Evolutionary conservation across 495 filamentous ascomycete species (phyloP), one percentile per base, ranked within the genome.

Genomic region (Penicilliopsis zonata): DNA sequence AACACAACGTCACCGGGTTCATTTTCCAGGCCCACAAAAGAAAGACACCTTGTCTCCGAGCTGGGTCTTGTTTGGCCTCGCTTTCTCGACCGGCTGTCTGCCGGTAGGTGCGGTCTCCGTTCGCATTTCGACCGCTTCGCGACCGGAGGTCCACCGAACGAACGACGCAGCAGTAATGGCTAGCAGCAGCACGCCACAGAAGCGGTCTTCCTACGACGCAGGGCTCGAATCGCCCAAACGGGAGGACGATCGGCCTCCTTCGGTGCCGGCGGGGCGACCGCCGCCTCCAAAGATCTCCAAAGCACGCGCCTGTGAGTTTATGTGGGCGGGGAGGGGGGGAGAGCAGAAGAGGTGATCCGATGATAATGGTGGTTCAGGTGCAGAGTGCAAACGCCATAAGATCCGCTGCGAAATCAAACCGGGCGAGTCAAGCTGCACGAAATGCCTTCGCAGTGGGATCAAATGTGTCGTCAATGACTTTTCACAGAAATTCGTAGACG

Each of bases 401-500:
- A 65, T 65, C 32, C 58, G 58, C 28, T 65, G 61, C 35, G 61
- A 65, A 34, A 60, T 65, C 36, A 53, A 52, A 30, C 17, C 52
- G 2, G 61, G 61, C 2, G 61, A 63, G 30, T 32, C 49, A 9
- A 63, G 48, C 32, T 65, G 61, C 34, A 59, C 51, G 4, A 65
- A 65, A 47, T 65, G 61, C 38, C 37, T 53, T 12, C 61, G 61
- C 28, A 63, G 59, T 26, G 59, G 61, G 10, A 61, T 65, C 16
- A 65, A 63, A 41, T 65, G 61, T 33, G 50, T 63, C 9, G 54
- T 65, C 21, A 65, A 65, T 28, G 61, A 65, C 43, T 65, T 65
- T 40, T 65, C 61, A 16, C 61, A 63, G 26, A 65, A 65, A 33
- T 65, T 65, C 21, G 61, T 65, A 28, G 59, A 65, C 27, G 61